Evolutionary conservation across 306 rosid species (phyloP).

Genomic region (Rosa lucieae): DNA sequence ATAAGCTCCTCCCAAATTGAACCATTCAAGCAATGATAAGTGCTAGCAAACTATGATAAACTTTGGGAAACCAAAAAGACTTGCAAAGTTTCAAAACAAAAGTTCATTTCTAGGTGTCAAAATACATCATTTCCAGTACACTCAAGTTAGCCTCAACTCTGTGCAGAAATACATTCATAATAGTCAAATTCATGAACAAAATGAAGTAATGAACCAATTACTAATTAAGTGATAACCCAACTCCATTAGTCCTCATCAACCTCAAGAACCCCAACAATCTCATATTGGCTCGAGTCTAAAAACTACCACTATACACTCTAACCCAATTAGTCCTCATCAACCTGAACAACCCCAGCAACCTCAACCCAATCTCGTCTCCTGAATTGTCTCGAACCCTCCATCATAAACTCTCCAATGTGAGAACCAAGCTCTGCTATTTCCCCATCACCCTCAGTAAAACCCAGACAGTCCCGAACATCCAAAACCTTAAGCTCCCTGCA

Average conservation of each 20-base stretch:
- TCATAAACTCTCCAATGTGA: not conserved
- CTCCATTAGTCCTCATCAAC: not conserved
- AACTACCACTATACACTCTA: not conserved
- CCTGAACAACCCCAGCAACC: not conserved
- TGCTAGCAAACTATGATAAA: not conserved
- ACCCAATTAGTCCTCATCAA: not conserved
- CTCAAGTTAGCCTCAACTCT: not conserved
- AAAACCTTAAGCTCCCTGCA: not conserved
- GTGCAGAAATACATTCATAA: not conserved
- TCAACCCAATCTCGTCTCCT: not conserved
- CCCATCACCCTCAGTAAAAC: not conserved
- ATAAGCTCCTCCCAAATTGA: not conserved
- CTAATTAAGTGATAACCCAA: not conserved
- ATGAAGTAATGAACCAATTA: not conserved
- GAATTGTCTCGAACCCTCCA: not conserved
- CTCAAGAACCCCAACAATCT: not conserved
- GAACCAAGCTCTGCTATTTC: not conserved
- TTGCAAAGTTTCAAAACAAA: not conserved
- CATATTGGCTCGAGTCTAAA: not conserved
- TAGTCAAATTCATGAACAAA: not conserved
- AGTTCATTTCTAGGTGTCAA: not conserved
- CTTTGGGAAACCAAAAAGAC: not conserved
- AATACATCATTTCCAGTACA: not conserved
- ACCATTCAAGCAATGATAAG: not conserved
- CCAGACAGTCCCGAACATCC: not conserved